These are phyloP conservation scores for Saccharomycopsis sp. DNA, from an alignment of 805 yeast genomes.

Conservation along the genomic window DNA sequence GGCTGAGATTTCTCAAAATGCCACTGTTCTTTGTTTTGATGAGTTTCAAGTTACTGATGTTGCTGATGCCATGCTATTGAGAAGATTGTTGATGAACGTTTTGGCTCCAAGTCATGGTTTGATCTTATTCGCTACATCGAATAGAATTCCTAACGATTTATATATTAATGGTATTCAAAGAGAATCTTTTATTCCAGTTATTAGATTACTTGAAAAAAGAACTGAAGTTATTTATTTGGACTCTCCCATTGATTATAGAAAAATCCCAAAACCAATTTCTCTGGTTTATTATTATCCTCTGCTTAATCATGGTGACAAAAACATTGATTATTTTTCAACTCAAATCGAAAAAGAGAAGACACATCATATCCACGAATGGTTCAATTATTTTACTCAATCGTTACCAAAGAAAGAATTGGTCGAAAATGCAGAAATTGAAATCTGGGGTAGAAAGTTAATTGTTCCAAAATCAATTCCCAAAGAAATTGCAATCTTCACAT, in stretches of 20 bases:
- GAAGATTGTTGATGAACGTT: conserved; percentile 61
- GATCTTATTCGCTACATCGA: conserved; percentile 85
- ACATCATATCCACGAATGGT: conserved; percentile 70
- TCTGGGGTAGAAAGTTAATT: conserved; percentile 80
- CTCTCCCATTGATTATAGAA: conserved; percentile 91
- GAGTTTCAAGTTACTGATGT: conserved; percentile 98
- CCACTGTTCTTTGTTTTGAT: conserved; percentile 85
- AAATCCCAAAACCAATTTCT: conserved; percentile 72
- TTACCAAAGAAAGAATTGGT: conserved; percentile 21
- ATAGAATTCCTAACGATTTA: conserved; percentile 88
- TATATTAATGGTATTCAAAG: conserved; percentile 93
- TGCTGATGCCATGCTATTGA: conserved; percentile 93
- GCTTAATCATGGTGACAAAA: conserved; percentile 39
- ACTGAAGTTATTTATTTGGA: conserved; percentile 72
- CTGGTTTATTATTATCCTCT: conserved; percentile 70
- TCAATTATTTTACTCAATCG: conserved; percentile 59
- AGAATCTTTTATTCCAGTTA: conserved; percentile 86
- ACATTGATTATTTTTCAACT: conserved; percentile 7
- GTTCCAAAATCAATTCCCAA: conserved; percentile 75
- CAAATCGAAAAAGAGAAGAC: conserved; percentile 41
- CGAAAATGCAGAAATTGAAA: conserved; percentile 27
- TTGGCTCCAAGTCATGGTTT: conserved; percentile 71
- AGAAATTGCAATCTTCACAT: conserved; percentile 81
- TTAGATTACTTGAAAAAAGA: conserved; percentile 60
- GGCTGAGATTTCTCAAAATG: conserved; percentile 63